These are phyloP conservation scores for Ceratocystis diversiconidia DNA, from an alignment of 2,329 filamentous ascomycete species.

Conservation along the genomic window DNA sequence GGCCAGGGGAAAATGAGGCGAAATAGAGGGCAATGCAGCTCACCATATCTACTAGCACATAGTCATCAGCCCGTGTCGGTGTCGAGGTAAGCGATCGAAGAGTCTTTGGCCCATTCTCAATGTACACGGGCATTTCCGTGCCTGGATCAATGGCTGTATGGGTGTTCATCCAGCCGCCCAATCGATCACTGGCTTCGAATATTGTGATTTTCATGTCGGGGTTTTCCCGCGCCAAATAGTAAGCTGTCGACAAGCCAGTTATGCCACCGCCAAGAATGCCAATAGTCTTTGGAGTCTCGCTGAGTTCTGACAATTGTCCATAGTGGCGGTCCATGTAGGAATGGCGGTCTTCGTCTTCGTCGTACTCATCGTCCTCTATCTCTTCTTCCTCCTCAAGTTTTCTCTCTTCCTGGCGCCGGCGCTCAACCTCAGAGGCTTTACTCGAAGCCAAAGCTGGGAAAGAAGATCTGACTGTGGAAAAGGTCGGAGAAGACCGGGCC, in stretches of 20 bases:
- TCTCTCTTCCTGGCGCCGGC: neutral
- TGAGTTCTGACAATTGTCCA: neutral
- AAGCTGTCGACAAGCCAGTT: constrained; percentile 65
- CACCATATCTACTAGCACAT: constrained; percentile 59
- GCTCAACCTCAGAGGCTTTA: neutral
- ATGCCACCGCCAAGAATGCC: constrained; percentile 71
- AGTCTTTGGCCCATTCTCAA: constrained; percentile 52
- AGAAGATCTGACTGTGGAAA: neutral
- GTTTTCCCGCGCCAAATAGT: constrained; percentile 49
- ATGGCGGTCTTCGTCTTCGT: constrained; percentile 1
- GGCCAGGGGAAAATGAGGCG: neutral
- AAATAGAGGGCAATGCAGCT: constrained; percentile 20
- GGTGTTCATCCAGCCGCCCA: constrained; percentile 78
- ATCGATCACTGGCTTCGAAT: constrained; percentile 41
- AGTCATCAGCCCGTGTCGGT: constrained; percentile 39
- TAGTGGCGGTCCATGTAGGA: too few relatives aligned
- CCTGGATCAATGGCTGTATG: constrained; percentile 36
- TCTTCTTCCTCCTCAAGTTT: neutral
- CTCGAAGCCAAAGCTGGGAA: neutral
- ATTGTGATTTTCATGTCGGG: constrained; percentile 16
- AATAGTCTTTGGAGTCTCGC: constrained; percentile 27
- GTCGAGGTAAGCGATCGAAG: constrained; percentile 40
- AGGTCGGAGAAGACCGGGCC: neutral
- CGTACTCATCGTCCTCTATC: neutral
- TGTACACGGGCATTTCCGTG: constrained; percentile 11